Evolutionary conservation across 176 grass and related monocot species (phyloP), one percentile per base, ranked within the genome.

Genomic region (Canna indica): DNA sequence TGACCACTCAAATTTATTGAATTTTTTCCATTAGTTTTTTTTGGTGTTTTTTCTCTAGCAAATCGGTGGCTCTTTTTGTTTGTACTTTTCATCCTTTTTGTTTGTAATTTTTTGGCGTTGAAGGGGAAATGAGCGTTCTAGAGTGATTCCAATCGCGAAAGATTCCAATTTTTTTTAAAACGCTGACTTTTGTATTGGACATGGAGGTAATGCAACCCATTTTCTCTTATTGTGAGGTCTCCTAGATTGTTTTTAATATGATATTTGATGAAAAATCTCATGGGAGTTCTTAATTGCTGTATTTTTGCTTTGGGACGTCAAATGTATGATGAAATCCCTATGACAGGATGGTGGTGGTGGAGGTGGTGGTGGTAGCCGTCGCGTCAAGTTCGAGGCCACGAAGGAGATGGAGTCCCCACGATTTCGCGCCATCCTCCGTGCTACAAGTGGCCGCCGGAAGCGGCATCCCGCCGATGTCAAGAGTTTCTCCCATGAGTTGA

Each of bases 401-500:
- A 73, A 80, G 86, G 86, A 92, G 86, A 87, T 90, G 79, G 84
- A 97, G 74, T 97, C 89, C 1, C 94, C 89, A 6, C 74, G 94
- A 63, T 97, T 97, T 80, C 77, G 94, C n/a, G 84, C 94, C 28
- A 82, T 93, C 73, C 75, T 92, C 24, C 85, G 93, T 1, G 93
- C 77, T 32, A 97, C 93, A 0, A 97, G 93, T 68, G 88, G 88
- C 7, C 85, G 93, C 7, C 82, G 83, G 48, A 97, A 90, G 94
- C 83, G 86, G 58, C 67, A 75, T 39, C 72, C 81, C 0, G 17
- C 53, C 16, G 89, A 93, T 6, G 89, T 97, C 11, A 97, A 92
- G 84, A 87, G 86, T 75, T 97, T 83, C 94, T 97, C 89, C 50
- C 94, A 97, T 73, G 94, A 97, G 72, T 68, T 97, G 28, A 93